Base-by-base conservation (phyloP, 2,329 filamentous ascomycete species). In the Colletotrichum melonis region DNA sequence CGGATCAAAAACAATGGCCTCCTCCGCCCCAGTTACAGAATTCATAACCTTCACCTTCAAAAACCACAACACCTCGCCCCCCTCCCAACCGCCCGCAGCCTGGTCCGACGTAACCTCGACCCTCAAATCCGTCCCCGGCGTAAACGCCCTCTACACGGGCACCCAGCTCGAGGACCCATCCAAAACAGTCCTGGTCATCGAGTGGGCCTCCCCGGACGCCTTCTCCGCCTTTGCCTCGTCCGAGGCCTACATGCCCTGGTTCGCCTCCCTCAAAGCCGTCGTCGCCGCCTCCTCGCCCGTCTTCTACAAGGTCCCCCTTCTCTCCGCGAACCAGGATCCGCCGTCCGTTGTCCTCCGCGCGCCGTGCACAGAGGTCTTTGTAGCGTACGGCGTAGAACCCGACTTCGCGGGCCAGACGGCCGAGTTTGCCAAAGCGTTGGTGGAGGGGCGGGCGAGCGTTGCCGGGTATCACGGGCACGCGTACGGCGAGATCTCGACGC, bases 221-320 rank as follows among this genome's bases (percentile, higher is more conserved):
- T 79, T 82, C 75, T 76, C 80, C 71, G 81, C 81, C 73, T 88
- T 86, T 74, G 80, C 83, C 73, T 80, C 81, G 70, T 84, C 83
- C 7, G 81, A 82, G 30, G 81, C 79, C 73, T 84, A 83, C 67
- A 81, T 83, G 62, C 83, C 81, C 75, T 85, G 84, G 77, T 80
- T 84, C 22, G 81, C 81, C 52, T 81, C 82, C 9, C 76, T 84
- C 54, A 78, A 78, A 63, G 79, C 81, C 72, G 66, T 82, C n/a
- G 58, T 75, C 5, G 72, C 77, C 54, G 59, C 52, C 35, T 62
- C 68, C 35, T 62, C 68, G 54, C 72, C 75, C 35, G 76, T 77
- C 52, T 73, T 80, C 58, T 76, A 80, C 68, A 74, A 76, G 57
- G 74, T 63, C 1, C 69, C 65, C 30, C 56, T 35, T 35, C 32